Percentiles rank a stretch among this genome's conserved stretches.
Evolutionary conservation across 192 early-diverging fungal species (phyloP).

Genomic region (Jimgerdemannia lactiflua): DNA sequence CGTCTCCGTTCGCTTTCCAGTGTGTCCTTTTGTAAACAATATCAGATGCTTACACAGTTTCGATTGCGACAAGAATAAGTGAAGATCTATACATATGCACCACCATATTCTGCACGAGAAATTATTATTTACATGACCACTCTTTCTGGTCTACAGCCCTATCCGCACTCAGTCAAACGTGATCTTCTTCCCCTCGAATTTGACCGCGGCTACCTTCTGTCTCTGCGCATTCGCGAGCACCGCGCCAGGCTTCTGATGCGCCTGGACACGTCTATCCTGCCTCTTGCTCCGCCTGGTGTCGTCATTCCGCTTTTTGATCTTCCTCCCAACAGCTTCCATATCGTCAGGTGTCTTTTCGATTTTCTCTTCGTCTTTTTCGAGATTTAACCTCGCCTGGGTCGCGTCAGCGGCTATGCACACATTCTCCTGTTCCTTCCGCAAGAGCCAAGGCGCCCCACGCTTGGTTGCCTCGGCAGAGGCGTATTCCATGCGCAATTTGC

Average conservation of each 20-base stretch:
- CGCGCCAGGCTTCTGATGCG: slow-evolving; percentile 39
- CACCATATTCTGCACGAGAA: too few relatives aligned
- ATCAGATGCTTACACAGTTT: too few relatives aligned
- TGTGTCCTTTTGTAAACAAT: too few relatives aligned
- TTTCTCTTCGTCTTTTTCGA: slow-evolving; percentile 28
- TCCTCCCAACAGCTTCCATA: slow-evolving; percentile 16
- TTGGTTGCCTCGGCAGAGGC: slow-evolving; percentile 63
- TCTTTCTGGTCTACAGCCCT: too few relatives aligned
- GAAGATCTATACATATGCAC: too few relatives aligned
- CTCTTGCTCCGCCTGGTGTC: slow-evolving; percentile 6
- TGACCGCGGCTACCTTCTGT: slow-evolving; percentile 40
- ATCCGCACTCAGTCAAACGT: slow-evolving; percentile 43
- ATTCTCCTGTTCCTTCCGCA: slow-evolving; percentile 39
- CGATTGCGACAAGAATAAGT: too few relatives aligned
- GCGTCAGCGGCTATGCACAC: slow-evolving; percentile 27
- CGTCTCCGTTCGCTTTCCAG: too few relatives aligned
- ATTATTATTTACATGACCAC: too few relatives aligned
- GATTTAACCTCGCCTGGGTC: slow-evolving; percentile 7
- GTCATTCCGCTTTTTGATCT: slow-evolving; percentile 12
- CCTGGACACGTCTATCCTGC: slow-evolving; percentile 17
- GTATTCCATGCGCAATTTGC: slow-evolving; percentile 64
- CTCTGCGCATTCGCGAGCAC: slow-evolving; percentile 42
- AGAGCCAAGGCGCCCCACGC: slow-evolving; percentile 63
- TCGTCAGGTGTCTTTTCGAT: slow-evolving; percentile 21
- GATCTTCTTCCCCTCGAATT: slow-evolving; percentile 68